A percentile compares a stretch with the other conserved stretches of the same genome.
These are phyloP conservation scores for Starmerella asiatica DNA, from an alignment of 805 yeast species.

Conservation along the genomic window DNA sequence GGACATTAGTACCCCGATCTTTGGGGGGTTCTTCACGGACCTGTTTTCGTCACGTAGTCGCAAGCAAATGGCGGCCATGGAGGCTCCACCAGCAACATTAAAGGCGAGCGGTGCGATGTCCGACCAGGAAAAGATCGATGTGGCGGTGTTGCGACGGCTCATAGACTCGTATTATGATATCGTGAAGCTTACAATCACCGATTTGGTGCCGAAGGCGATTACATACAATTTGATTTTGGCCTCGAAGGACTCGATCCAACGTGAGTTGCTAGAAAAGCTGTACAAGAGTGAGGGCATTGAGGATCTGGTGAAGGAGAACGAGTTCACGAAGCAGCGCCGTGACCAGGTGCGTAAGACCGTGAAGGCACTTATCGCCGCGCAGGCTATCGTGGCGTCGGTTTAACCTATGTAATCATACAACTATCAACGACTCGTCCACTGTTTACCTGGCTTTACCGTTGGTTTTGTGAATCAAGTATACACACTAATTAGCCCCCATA, in stretches of 20 bases:
- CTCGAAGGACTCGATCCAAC: conserved; percentile 78
- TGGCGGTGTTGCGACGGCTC: conserved; percentile 86
- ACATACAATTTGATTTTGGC: conserved; percentile 78
- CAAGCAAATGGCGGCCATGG: conserved; percentile 86
- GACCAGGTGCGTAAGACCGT: conserved; percentile 92
- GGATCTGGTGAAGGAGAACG: conserved; percentile 80
- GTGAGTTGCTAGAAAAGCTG: conserved; percentile 73
- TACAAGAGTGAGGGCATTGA: conserved; percentile 60
- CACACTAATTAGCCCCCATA: no score
- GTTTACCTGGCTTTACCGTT: no score
- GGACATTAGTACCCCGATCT: conserved; percentile 34
- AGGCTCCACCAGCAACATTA: conserved; percentile 88
- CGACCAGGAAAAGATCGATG: conserved; percentile 89
- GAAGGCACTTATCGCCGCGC: conserved; percentile 75
- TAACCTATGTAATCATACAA: no score
- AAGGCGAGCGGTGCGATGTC: conserved; percentile 86
- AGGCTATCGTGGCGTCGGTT: conserved; percentile 57
- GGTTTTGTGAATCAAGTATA: no score
- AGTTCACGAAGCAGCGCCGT: conserved; percentile 81
- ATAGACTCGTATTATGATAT: conserved; percentile 82
- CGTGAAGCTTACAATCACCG: conserved; percentile 86
- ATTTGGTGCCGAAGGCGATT: conserved; percentile 86
- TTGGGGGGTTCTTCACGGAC: conserved; percentile 85
- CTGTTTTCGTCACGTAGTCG: conserved; percentile 85
- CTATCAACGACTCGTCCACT: no score